phyloP scores from a whole-genome alignment of 495 filamentous ascomycete species.

The Penicillium maclennaniae region DNA sequence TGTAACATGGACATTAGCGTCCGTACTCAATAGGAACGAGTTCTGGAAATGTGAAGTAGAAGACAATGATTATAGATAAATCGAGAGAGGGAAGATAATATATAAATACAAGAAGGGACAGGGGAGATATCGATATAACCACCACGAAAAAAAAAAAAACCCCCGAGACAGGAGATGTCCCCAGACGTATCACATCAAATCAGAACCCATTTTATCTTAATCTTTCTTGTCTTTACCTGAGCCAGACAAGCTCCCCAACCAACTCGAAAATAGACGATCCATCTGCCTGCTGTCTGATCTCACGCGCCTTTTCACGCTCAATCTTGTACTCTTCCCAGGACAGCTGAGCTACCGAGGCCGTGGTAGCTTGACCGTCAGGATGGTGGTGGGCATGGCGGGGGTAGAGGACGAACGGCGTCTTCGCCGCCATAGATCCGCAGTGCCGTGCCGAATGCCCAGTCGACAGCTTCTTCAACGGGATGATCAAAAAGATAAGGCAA shows the following conservation, averaged over 20 bases:
- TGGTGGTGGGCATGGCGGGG: constrained; percentile 11
- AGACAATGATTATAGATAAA: not conserved
- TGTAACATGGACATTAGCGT: too few species aligned
- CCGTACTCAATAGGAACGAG: too few species aligned
- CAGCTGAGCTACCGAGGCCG: constrained; percentile 13
- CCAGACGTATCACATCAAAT: not conserved
- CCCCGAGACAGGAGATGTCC: not conserved
- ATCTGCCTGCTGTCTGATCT: constrained; percentile 23
- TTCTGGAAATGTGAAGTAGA: not conserved
- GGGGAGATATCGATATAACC: not conserved
- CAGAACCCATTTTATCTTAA: constrained; percentile 1
- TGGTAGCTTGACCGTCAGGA: constrained; percentile 4
- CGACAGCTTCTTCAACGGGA: constrained; percentile 84
- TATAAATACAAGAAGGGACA: constrained; percentile 1
- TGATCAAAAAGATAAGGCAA: constrained; percentile 89
- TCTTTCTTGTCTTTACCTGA: constrained; percentile 32
- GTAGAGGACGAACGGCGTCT: constrained; percentile 42
- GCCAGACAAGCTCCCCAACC: constrained; percentile 14
- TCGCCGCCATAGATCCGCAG: constrained; percentile 68
- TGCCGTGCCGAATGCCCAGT: constrained; percentile 81
- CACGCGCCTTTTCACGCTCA: constrained; percentile 28
- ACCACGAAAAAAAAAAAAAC: not conserved
- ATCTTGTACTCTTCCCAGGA: constrained; percentile 43
- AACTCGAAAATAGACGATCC: constrained; percentile 12
- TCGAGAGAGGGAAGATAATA: not conserved